Percentiles rank a stretch among this genome's conserved stretches.
Conservation (phyloP, 2,329 filamentous ascomycete species). For the Aureobasidium namibiae region DNA sequence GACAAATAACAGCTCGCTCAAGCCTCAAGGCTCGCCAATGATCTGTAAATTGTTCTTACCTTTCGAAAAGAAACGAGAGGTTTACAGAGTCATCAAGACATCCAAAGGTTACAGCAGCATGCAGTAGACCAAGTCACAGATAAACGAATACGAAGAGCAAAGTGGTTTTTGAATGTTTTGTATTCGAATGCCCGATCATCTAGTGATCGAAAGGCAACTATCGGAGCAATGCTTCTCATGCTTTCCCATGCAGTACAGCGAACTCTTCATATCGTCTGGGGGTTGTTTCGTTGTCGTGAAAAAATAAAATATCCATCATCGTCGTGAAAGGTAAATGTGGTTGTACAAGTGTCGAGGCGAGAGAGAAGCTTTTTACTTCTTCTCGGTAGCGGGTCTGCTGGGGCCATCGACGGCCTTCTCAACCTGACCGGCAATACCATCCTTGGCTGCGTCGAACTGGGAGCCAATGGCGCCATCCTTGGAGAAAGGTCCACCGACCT, state of each 20-base stretch:
- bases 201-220: neutral
- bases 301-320: neutral
- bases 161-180: neutral
- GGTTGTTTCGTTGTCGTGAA: slow-evolving; percentile 1
- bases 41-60: neutral
- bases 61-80: neutral
- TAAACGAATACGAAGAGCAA: too few relatives aligned
- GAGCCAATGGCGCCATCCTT: slow-evolving; percentile 48
- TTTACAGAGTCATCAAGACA: too few relatives aligned
- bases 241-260: neutral
- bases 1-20: neutral
- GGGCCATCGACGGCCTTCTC: slow-evolving; percentile 39
- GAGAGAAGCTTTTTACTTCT: slow-evolving; percentile 13
- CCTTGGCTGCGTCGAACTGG: slow-evolving; percentile 46
- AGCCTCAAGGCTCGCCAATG: too few relatives aligned
- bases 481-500: slow-evolving; percentile 42
- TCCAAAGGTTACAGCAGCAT: too few relatives aligned
- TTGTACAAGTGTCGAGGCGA: too few relatives aligned
- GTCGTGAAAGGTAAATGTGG: neutral
- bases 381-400: slow-evolving; percentile 25
- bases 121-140: too few relatives aligned
- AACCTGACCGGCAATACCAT: slow-evolving; percentile 46
- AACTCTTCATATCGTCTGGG: neutral
- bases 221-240: neutral
- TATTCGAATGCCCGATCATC: neutral